A percentile compares a stretch with the other conserved stretches of the same genome.
Conservation (phyloP, 441 rosid genomes). For the Gossypium davidsonii region DNA sequence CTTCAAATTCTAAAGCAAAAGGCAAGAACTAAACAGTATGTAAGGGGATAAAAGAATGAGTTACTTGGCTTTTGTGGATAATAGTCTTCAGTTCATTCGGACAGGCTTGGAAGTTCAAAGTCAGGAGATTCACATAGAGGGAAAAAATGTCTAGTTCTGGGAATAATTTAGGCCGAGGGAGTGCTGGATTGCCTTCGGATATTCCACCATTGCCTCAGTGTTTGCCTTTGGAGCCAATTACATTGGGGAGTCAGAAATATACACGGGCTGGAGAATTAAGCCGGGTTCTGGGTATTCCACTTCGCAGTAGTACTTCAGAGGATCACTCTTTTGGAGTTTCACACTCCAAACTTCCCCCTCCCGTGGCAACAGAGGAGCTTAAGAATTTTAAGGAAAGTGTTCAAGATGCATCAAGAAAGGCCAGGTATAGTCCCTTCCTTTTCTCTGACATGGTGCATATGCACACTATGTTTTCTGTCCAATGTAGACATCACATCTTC, state of each 20-base stretch:
- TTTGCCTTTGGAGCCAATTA: conserved; percentile 53
- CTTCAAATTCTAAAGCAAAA: neutral
- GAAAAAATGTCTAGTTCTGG: conserved; percentile 50
- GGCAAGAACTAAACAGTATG: neutral
- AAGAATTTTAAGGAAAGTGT: conserved; percentile 65
- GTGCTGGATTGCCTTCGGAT: conserved; percentile 44
- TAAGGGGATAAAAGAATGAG: neutral
- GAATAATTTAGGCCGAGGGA: conserved; percentile 47
- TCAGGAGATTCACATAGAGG: conserved; percentile 19
- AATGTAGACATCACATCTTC: neutral
- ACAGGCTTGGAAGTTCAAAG: conserved; percentile 23
- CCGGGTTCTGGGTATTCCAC: conserved; percentile 47
- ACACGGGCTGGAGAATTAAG: conserved; percentile 54
- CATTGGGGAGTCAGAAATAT: conserved; percentile 42
- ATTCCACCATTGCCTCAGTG: conserved; percentile 41
- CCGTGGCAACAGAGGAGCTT: conserved; percentile 56
- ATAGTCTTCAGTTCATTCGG: conserved; percentile 16
- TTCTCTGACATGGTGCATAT: neutral
- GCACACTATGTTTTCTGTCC: neutral
- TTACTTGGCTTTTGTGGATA: neutral
- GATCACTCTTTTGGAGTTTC: conserved; percentile 47
- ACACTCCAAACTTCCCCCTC: conserved; percentile 38
- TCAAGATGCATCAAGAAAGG: conserved; percentile 51
- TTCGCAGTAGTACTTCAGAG: conserved; percentile 37
- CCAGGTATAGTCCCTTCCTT: conserved; percentile 34